Evolutionary conservation across 225 moss, liverwort and hornwort species (phyloP), one percentile per base, ranked within the genome.

Genomic region (Takakia lepidozioides): DNA sequence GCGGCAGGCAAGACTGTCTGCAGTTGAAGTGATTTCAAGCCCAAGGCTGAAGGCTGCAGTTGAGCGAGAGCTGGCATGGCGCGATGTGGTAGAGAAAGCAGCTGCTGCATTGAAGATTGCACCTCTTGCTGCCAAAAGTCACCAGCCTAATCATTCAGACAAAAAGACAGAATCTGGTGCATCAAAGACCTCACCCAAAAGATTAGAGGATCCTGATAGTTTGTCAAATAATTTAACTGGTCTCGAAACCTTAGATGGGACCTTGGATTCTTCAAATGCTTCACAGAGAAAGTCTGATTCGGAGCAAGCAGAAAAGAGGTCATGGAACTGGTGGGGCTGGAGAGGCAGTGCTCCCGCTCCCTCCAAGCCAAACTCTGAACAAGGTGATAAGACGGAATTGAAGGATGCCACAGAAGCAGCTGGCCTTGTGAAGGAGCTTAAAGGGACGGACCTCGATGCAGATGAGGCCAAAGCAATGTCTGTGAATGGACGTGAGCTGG

Each of bases 281-380:
- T 22, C 36, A 37, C 50, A 68, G 40, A 38, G 29, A 27, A 62
- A 57, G 18, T 1, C 36, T 5, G 66, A 59, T 44, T 48, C 26
- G 9, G 65, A 59, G 57, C 61, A 66, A 38, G 52, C 66, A 21
- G 75, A 76, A 57, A 70, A 38, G 59, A 76, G 66, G 52, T 35
- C 66, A 16, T 76, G 75, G 75, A 62, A 54, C 4, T 62, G 58
- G 25, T 76, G 75, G 70, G 47, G 36, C 23, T 76, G 70, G 66
- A 69, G 70, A 29, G 74, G 64, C 16, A 74, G 45, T 55, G 37
- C 54, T 40, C 63, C 43, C 47, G 48, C 54, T 49, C 76, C 62
- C 23, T 13, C 56, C 3, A 71, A 70, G 55, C 55, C 18, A 27
- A 39, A 32, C 26, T 26, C 15, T 15, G 66, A 67, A 22, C 61